Conservation (phyloP, 345 rosid genomes). For the Aurinia saxatilis region DNA sequence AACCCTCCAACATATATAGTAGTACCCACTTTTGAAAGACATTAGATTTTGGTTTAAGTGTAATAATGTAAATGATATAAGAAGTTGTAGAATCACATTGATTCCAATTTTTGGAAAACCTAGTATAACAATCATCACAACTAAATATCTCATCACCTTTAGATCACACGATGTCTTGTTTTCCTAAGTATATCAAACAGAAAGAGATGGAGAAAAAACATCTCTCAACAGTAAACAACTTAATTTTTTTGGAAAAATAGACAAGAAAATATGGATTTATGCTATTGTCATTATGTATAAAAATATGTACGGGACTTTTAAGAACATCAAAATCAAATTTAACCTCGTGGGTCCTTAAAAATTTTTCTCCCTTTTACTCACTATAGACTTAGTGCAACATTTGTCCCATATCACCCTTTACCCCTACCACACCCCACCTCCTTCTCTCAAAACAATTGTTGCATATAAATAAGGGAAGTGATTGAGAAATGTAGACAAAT, state of each 20-base stretch:
- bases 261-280: neutral
- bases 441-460: neutral
- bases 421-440: slow-evolving; percentile 22
- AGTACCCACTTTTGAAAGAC: neutral
- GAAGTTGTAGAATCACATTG: neutral
- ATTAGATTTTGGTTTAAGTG: neutral
- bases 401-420: slow-evolving; percentile 21
- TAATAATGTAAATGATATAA: neutral
- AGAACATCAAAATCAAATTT: slow-evolving; percentile 18
- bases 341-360: slow-evolving; percentile 18
- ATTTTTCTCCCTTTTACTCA: neutral
- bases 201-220: neutral
- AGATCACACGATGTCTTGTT: neutral
- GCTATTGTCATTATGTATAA: slow-evolving; percentile 16
- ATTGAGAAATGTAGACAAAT: slow-evolving; percentile 18
- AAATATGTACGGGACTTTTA: slow-evolving; percentile 21
- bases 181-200: neutral
- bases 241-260: no score
- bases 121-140: neutral
- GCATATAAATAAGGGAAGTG: slow-evolving; percentile 24
- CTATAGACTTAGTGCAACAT: slow-evolving; percentile 14
- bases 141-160: neutral
- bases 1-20: neutral
- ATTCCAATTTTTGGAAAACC: neutral
- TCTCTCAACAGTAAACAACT: neutral